phyloP scores from a whole-genome alignment of 2,329 filamentous ascomycete genomes.

The Calonectria pseudoturangicola region DNA sequence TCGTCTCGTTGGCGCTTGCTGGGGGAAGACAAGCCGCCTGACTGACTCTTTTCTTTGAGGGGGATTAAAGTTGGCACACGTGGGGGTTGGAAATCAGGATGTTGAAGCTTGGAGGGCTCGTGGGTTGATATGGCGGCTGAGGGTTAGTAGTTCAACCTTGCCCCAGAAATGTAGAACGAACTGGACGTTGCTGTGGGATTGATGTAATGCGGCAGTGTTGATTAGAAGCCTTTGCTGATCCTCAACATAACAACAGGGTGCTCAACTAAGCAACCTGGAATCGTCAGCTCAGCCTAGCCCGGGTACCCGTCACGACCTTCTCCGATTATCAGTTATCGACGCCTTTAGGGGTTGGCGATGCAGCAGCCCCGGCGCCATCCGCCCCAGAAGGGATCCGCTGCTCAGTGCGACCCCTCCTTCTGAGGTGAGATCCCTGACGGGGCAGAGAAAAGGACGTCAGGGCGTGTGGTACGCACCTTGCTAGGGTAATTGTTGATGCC shows the following conservation, averaged over 20 bases:
- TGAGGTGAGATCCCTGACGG: constrained; percentile 30
- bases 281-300: constrained; percentile 36
- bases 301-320: constrained; percentile 22
- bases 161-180: neutral
- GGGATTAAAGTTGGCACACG: constrained; percentile 37
- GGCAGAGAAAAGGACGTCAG: constrained; percentile 3
- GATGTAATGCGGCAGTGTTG: constrained; percentile 16
- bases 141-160: constrained; percentile 9
- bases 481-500: constrained; percentile 17
- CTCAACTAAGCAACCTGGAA: constrained; percentile 28
- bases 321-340: constrained; percentile 31
- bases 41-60: constrained; percentile 13
- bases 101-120: constrained; percentile 29
- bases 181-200: constrained; percentile 7
- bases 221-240: constrained; percentile 19
- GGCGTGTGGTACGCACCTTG: constrained; percentile 26
- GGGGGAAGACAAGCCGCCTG: constrained; percentile 23
- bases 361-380: constrained; percentile 39
- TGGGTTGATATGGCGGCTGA: constrained; percentile 5
- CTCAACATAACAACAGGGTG: constrained; percentile 15
- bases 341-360: constrained; percentile 20
- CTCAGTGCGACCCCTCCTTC: constrained; percentile 32
- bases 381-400: constrained; percentile 27
- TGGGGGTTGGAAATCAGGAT: constrained; percentile 23
- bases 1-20: constrained; percentile 21